A percentile compares a stretch with the other conserved stretches of the same genome.
phyloP scores from a whole-genome alignment of 2,329 filamentous ascomycete species.

The Cercospora sp. region DNA sequence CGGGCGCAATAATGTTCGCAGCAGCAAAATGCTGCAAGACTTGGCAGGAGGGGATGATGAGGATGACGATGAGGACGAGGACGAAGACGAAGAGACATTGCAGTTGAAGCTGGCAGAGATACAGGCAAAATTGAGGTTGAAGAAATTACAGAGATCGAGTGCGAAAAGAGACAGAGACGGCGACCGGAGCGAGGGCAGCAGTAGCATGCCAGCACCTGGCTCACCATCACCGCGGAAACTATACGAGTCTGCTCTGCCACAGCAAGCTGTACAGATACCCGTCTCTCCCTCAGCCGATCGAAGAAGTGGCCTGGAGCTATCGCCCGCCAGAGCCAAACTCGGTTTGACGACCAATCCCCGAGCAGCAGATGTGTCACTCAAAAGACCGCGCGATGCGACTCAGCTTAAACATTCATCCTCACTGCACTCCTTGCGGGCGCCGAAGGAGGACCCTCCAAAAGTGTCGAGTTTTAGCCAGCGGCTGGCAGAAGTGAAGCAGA shows the following conservation, averaged over 20 bases:
- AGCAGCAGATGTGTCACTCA: slow-evolving; percentile 80
- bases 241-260: slow-evolving; percentile 31
- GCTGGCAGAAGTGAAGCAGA: slow-evolving; percentile 65
- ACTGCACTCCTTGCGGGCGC: slow-evolving; percentile 13
- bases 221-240: slow-evolving; percentile 28
- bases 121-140: slow-evolving; percentile 81
- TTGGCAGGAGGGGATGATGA: slow-evolving; percentile 32
- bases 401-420: slow-evolving; percentile 28
- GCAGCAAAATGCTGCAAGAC: slow-evolving; percentile 35
- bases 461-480: slow-evolving; percentile 76
- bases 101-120: slow-evolving; percentile 85
- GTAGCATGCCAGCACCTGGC: slow-evolving; percentile 20
- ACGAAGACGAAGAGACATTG: slow-evolving; percentile 78
- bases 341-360: slow-evolving; percentile 88
- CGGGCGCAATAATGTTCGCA: slow-evolving; percentile 29
- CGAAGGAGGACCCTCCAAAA: slow-evolving; percentile 18
- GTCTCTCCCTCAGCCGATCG: slow-evolving; percentile 64
- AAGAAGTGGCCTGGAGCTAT: slow-evolving; percentile 56
- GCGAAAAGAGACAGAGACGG: slow-evolving; percentile 23
- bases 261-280: slow-evolving; percentile 66
- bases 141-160: slow-evolving; percentile 64
- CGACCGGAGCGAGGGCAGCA: slow-evolving; percentile 9
- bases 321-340: slow-evolving; percentile 75
- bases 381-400: slow-evolving; percentile 57
- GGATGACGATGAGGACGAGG: slow-evolving; percentile 37